Base-by-base conservation (phyloP, 306 rosid species). In the Trichosanthes cucumerina region DNA sequence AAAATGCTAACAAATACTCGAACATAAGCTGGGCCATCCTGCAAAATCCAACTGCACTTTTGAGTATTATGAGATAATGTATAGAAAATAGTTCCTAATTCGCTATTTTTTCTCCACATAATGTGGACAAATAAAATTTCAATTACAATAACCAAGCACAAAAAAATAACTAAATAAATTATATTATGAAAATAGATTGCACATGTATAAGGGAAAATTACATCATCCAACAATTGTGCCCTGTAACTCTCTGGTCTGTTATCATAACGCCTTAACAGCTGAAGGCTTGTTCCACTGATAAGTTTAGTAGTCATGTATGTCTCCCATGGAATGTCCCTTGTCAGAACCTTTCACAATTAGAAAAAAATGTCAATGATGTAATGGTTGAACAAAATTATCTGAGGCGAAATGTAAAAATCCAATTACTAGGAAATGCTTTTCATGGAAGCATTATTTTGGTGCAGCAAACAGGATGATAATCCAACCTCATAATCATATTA, bases 301-400 rank as follows among this genome's bases (percentile, higher is more conserved):
- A 92, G 92, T 89, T 95, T 95, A 14, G 97, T 92, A 2, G 91
- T 84, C 97, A 95, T 92, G 91, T 95, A 95, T 4, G 97, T 91
- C 87, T 95, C 98, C 98, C 97, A 95, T 76, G 97, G 98, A 64
- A 95, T 95, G 85, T 95, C 98, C 82, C 96, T 91, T 50, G 82
- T 88, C 81, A 95, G 83, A 79, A 91, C 98, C 98, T 85, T 50
- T 47, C 34, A 44, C 46, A 69, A 58, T 74, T 31, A 79, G 68
- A n/a, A 57, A 77, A 59, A 59, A 24, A 58, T 33, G 50, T 57
- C n/a, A 34, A 79, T 14, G 38, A 49, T 33, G 68, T 19, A 56
- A 11, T 19, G 7, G 33, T 36, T 53, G 33, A 58, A 43, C 14
- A 77, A 41, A 21, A 59, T 41, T 24, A 77, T 58, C 36, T 75